A percentile compares a stretch with the other conserved stretches of the same genome.
phyloP scores from a whole-genome alignment of 257 asterid species.

The Forsythia suspensa region DNA sequence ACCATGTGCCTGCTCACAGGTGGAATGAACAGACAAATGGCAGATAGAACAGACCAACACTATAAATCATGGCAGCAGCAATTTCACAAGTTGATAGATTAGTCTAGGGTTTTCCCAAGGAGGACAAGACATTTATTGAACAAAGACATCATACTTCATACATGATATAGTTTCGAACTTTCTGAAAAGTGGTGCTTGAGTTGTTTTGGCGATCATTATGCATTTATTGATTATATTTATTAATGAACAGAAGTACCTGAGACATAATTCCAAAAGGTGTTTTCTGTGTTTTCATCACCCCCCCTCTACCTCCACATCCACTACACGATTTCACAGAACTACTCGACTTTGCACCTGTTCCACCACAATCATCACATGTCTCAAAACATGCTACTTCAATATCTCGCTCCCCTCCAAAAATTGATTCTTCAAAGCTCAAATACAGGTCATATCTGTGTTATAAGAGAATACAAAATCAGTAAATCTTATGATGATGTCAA shows the following conservation, averaged over 20 bases:
- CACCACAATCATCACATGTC: slow-evolving; percentile 80
- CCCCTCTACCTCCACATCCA: slow-evolving; percentile 88
- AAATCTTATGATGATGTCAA: slow-evolving; percentile 6
- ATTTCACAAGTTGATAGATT: not conserved
- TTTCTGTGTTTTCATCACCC: slow-evolving; percentile 63
- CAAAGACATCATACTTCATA: not conserved
- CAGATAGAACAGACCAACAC: not conserved
- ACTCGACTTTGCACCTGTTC: slow-evolving; percentile 87
- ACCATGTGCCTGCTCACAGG: not conserved
- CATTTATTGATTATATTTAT: slow-evolving; percentile 19
- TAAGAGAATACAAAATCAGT: slow-evolving; percentile 11
- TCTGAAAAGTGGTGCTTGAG: not conserved
- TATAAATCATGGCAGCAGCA: not conserved
- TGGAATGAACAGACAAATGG: not conserved
- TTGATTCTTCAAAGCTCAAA: slow-evolving; percentile 86
- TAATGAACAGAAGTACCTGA: slow-evolving; percentile 59
- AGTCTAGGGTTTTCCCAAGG: not conserved
- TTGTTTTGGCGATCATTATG: slow-evolving; percentile 1
- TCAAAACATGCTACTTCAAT: slow-evolving; percentile 62
- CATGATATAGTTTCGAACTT: not conserved
- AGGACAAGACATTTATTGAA: not conserved
- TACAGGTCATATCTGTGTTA: slow-evolving; percentile 63
- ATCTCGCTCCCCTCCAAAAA: slow-evolving; percentile 73
- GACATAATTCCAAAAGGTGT: slow-evolving; percentile 92
- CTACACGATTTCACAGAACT: slow-evolving; percentile 56